A percentile compares a stretch with the other conserved stretches of the same genome.
These are phyloP conservation scores for Tricholoma matsutake DNA, from an alignment of 768 basidiomycete species.

Conservation along the genomic window DNA sequence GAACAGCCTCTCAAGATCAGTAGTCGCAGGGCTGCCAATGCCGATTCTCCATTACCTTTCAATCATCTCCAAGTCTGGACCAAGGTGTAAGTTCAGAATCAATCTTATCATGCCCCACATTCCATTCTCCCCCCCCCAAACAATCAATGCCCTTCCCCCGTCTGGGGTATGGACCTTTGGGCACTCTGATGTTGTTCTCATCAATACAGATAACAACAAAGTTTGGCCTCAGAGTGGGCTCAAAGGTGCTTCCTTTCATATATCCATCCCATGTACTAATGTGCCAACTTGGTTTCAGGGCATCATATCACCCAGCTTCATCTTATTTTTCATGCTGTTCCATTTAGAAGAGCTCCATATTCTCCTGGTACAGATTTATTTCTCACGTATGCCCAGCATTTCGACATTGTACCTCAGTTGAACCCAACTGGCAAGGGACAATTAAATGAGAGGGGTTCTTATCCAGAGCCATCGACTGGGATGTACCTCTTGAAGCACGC, in stretches of 20 bases:
- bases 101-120: not conserved
- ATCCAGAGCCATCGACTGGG: conserved; percentile 4
- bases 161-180: not conserved
- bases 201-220: conserved; percentile 1
- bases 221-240: conserved; percentile 1
- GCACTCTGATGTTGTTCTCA: not conserved
- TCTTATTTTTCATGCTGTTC: conserved; percentile 2
- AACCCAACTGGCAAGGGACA: not conserved
- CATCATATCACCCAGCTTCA: not conserved
- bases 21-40: too few species aligned
- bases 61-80: conserved; percentile 1
- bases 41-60: too few species aligned
- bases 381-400: conserved; percentile 1
- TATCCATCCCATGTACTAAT: not conserved
- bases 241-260: not conserved
- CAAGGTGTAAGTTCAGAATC: not conserved
- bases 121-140: not conserved
- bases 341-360: not conserved
- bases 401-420: conserved; percentile 7
- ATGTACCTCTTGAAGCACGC: conserved; percentile 4
- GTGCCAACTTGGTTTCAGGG: conserved; percentile 2
- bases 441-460: not conserved
- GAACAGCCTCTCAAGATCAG: too few species aligned
- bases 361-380: too few species aligned
- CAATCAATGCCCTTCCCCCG: not conserved